These are phyloP conservation scores for Penicillium sp. DNA, from an alignment of 2,329 filamentous ascomycete genomes.

Conservation along the genomic window DNA sequence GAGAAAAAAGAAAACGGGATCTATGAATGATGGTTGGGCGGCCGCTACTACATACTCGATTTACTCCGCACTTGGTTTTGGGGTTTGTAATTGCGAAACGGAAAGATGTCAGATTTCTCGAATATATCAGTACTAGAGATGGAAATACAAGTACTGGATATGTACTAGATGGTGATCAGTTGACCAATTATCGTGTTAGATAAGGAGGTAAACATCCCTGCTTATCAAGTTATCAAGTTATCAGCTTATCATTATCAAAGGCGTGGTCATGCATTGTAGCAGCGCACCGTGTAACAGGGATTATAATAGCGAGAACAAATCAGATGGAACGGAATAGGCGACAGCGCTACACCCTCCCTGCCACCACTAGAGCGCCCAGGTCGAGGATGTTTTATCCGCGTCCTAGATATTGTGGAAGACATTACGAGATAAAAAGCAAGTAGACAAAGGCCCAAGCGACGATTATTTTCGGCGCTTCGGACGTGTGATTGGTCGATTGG, in stretches of 20 bases:
- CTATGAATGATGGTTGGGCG: neutral
- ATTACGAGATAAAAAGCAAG: constrained; percentile 12
- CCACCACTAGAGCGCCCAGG: neutral
- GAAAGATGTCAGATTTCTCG: neutral
- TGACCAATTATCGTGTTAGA: neutral
- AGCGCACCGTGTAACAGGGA: neutral
- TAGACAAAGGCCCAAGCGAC: too few relatives aligned
- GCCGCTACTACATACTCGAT: neutral
- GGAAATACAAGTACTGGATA: neutral
- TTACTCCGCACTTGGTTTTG: neutral
- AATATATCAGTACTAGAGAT: too few relatives aligned
- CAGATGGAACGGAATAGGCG: neutral
- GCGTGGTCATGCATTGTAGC: too few relatives aligned
- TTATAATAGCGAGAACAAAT: neutral
- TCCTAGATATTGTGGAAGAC: constrained; percentile 17
- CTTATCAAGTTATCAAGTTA: too few relatives aligned
- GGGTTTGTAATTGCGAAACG: neutral
- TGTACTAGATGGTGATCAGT: neutral
- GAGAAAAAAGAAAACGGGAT: neutral
- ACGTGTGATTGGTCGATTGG: neutral
- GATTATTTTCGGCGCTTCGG: too few relatives aligned
- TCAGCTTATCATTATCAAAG: too few relatives aligned
- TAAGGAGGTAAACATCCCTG: neutral
- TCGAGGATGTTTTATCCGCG: too few relatives aligned
- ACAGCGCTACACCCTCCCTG: neutral